Conservation (phyloP, 2,329 filamentous ascomycete species). For the Aspergillus floridensis region DNA sequence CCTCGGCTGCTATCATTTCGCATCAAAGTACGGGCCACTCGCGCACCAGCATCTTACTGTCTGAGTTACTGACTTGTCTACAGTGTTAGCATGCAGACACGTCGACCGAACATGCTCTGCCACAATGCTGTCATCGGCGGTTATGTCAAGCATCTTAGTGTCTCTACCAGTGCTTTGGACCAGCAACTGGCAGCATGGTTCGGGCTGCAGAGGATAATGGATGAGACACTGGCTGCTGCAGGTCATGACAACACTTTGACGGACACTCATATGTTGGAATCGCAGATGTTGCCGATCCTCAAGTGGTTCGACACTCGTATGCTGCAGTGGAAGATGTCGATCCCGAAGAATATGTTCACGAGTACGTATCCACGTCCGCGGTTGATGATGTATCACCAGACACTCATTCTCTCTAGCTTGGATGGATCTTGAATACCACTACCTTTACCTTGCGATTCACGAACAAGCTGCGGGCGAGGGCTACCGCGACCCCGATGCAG, state of each 20-base stretch:
- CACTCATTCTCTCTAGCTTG: not conserved
- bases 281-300: conserved; percentile 2
- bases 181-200: conserved; percentile 5
- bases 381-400: not conserved
- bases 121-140: not conserved
- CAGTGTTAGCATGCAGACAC: conserved; percentile 1
- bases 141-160: not conserved
- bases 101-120: conserved; percentile 5
- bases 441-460: conserved; percentile 32
- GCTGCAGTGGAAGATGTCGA: not conserved
- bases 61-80: not conserved
- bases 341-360: not conserved
- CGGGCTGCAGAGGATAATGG: not conserved
- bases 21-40: not conserved
- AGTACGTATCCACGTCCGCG: not conserved
- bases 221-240: not conserved
- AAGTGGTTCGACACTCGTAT: conserved; percentile 5
- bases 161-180: not conserved
- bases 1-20: conserved; percentile 3
- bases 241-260: not conserved
- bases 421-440: conserved; percentile 20
- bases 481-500: conserved; percentile 2
- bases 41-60: not conserved
- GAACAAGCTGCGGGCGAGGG: conserved; percentile 33
- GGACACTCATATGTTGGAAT: not conserved